phyloP scores from a whole-genome alignment of 495 filamentous ascomycete genomes.

The Neurospora sp. region DNA sequence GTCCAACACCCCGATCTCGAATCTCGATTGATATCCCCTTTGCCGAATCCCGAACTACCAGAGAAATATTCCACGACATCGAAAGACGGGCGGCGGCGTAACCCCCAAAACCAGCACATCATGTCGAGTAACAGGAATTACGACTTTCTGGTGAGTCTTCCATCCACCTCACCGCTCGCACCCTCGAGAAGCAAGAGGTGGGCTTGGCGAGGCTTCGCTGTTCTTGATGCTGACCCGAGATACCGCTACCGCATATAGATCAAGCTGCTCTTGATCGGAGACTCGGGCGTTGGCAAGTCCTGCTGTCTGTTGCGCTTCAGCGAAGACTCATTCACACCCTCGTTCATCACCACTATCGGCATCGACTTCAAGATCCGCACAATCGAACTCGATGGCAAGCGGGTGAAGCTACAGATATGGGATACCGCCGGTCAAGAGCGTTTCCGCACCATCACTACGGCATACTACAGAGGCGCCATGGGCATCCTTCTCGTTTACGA shows the following conservation, averaged over 20 bases:
- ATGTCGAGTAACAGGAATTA: slow-evolving; percentile 98
- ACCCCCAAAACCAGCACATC: slow-evolving; percentile 11
- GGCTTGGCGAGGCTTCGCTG: not conserved
- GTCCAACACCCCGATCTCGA: not conserved
- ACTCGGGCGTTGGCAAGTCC: slow-evolving; percentile 96
- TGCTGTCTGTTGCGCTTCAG: slow-evolving; percentile 97
- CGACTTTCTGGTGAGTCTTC: slow-evolving; percentile 75
- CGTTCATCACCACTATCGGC: slow-evolving; percentile 98
- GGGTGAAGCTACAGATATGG: slow-evolving; percentile 99
- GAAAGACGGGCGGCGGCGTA: not conserved
- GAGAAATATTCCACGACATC: slow-evolving; percentile 11
- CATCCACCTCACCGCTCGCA: not conserved
- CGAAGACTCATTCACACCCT: slow-evolving; percentile 97
- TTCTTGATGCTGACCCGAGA: slow-evolving; percentile 3
- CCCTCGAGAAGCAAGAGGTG: not conserved
- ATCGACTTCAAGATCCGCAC: slow-evolving; percentile 99
- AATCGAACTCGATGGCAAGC: slow-evolving; percentile 95
- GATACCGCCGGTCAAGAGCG: slow-evolving; percentile 97
- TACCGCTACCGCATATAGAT: slow-evolving; percentile 48
- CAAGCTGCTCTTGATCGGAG: slow-evolving; percentile 95
- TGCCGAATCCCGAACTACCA: not conserved
- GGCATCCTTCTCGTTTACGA: slow-evolving; percentile 97
- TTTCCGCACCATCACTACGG: slow-evolving; percentile 97
- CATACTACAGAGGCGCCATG: slow-evolving; percentile 97
- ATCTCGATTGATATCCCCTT: not conserved